A percentile compares a stretch with the other conserved stretches of the same genome.
Evolutionary conservation across 2,329 filamentous ascomycete species (phyloP).

Genomic region (Ramichloridium luteum): DNA sequence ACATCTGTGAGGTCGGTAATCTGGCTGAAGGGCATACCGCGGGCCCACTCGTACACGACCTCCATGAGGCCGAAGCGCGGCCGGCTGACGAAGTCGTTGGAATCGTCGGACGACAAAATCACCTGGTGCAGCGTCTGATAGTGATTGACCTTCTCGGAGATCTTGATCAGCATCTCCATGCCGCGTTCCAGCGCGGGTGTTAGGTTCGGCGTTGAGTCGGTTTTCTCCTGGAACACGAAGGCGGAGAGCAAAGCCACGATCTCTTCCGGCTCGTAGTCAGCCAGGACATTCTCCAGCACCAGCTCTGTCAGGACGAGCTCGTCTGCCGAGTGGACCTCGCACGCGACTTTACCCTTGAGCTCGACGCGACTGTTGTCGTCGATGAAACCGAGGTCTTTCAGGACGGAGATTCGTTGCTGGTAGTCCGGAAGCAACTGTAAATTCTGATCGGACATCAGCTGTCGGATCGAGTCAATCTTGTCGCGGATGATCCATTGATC

Average conservation of each 20-base stretch:
- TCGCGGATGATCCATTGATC: constrained; percentile 95
- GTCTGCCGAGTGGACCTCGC: constrained; percentile 94
- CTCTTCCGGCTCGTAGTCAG: constrained; percentile 89
- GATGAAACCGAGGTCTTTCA: constrained; percentile 86
- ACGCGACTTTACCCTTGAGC: constrained; percentile 95
- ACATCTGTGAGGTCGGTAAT: constrained; percentile 95
- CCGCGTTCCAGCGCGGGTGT: constrained; percentile 73
- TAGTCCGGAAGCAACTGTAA: constrained; percentile 92
- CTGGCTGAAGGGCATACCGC: constrained; percentile 95
- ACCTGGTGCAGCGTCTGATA: constrained; percentile 87
- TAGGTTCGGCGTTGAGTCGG: constrained; percentile 64
- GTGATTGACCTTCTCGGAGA: constrained; percentile 84
- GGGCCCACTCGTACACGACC: constrained; percentile 96
- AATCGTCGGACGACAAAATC: constrained; percentile 77
- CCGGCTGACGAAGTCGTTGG: constrained; percentile 78
- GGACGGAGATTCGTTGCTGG: constrained; percentile 81
- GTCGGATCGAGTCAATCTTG: constrained; percentile 76
- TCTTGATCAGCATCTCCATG: constrained; percentile 72
- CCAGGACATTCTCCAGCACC: constrained; percentile 90
- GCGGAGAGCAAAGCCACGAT: constrained; percentile 87
- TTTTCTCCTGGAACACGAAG: constrained; percentile 98
- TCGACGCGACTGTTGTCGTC: constrained; percentile 78
- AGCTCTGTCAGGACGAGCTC: constrained; percentile 93
- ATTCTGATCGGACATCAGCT: constrained; percentile 90
- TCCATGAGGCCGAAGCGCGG: constrained; percentile 90